Evolutionary conservation across 148 eudicot species (phyloP).

Genomic region (Amaranthus cruentus): DNA sequence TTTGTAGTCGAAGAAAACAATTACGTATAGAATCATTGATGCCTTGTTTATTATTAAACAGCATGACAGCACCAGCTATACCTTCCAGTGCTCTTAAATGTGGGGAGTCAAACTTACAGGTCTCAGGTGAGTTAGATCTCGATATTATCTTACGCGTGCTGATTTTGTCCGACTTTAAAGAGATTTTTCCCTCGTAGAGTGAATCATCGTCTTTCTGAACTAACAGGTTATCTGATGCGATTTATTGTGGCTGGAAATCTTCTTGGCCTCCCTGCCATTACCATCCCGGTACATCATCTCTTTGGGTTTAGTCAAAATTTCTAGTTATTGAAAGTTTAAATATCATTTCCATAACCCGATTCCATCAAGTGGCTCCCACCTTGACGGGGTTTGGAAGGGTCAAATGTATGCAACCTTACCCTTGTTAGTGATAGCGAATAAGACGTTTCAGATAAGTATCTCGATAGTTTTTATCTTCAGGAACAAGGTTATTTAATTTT

Average conservation of each 20-base stretch:
- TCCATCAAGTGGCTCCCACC: too few relatives aligned
- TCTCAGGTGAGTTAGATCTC: constrained; percentile 52
- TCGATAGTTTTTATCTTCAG: too few relatives aligned
- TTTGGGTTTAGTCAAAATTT: background rate
- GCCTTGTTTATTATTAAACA: constrained; percentile 24
- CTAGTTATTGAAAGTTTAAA: background rate
- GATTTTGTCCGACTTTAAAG: background rate
- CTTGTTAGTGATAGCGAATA: too few relatives aligned
- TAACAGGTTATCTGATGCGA: constrained; percentile 84
- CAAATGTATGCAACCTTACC: too few relatives aligned
- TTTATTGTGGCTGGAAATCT: constrained; percentile 74
- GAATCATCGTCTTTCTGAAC: background rate
- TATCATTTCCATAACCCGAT: too few relatives aligned
- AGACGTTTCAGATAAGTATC: too few relatives aligned
- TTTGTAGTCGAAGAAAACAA: too few relatives aligned
- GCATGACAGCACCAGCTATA: constrained; percentile 94
- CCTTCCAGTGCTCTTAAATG: constrained; percentile 63
- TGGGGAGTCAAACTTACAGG: constrained; percentile 79
- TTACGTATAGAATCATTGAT: background rate
- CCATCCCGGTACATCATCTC: constrained; percentile 66
- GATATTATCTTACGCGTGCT: background rate
- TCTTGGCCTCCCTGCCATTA: constrained; percentile 92
- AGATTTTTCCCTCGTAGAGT: background rate
- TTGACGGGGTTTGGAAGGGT: too few relatives aligned
- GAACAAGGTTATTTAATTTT: too few relatives aligned